Evolutionary conservation across 202 grass and related monocot species (phyloP).

Genomic region (Sporobolus alterniflorus): DNA sequence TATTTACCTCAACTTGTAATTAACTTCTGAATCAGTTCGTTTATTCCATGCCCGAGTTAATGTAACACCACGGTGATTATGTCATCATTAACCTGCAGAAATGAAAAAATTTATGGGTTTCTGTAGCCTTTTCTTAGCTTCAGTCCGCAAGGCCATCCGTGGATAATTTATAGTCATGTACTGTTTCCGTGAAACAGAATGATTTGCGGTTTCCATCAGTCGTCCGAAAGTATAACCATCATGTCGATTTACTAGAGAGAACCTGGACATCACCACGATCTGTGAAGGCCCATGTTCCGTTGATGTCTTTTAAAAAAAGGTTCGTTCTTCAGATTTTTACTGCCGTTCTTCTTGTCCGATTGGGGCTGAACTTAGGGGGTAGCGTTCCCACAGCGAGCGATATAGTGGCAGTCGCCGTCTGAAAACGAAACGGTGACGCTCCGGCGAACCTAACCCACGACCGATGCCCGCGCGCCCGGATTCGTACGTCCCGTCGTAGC

Average conservation of each 20-base stretch:
- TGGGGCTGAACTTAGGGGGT: slow-evolving; percentile 15
- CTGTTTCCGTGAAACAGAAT: too few relatives aligned
- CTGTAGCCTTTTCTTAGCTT: background rate
- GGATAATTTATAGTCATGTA: too few relatives aligned
- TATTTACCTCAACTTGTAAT: slow-evolving; percentile 21
- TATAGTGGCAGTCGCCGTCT: slow-evolving; percentile 22
- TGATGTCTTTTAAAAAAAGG: background rate
- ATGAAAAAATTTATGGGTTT: background rate
- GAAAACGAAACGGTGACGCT: slow-evolving; percentile 11
- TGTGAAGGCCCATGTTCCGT: background rate
- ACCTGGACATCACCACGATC: background rate
- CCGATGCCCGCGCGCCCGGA: background rate
- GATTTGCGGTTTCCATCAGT: too few relatives aligned
- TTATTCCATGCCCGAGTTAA: slow-evolving; percentile 26
- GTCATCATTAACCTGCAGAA: background rate
- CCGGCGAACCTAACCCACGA: background rate
- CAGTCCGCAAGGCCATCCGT: too few relatives aligned
- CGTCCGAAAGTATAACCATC: background rate
- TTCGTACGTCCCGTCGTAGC: slow-evolving; percentile 1
- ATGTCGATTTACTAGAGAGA: background rate
- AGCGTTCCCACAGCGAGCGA: background rate
- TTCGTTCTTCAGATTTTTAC: background rate
- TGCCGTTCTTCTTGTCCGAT: slow-evolving; percentile 23
- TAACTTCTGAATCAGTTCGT: background rate
- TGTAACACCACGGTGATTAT: background rate